Evolutionary conservation across 2,329 filamentous ascomycete species (phyloP), one percentile per base, ranked within the genome.

Genomic region (Lanzia echinophila): DNA sequence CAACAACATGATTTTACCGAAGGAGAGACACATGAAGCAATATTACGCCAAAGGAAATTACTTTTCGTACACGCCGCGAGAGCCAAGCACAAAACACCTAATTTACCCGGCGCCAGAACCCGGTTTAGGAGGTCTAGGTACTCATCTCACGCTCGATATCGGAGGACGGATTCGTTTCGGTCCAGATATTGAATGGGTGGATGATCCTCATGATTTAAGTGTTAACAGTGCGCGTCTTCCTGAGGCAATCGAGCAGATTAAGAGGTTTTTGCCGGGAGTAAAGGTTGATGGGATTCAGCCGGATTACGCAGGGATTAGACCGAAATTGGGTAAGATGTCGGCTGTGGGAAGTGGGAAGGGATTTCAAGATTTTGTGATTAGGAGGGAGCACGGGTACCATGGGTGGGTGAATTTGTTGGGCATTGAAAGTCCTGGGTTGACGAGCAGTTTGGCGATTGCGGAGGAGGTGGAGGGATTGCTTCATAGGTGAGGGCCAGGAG

Each of bases 41-140:
- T 88, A 81, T 74, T 97, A 87, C 71, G 92, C 92, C 56, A 99
- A 99, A 73, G 94, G 94, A 1, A 92, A 89, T 57, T 99, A 99
- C 74, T 97, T 95, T 73, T 87, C 86, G 31, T 97, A 96, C 73
- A 71, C 78, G 0, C 74, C 82, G 1, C 81, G 84, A 0, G 66
- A 67, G 1, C 91, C 90, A 0, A 66, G 64, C 2, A 90, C 90
- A 0, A 76, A 72, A 39, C 82, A 91, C 11, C 81, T 99, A 20
- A 77, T 99, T 48, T 99, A 97, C 67, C 94, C 94, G 0, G 90
- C 87, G 0, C 90, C 92, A 0, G 76, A 87, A 8, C 87, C 90
- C 0, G 91, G 91, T 2, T 81, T 85, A 20, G 91, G 83, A 49
- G 92, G 94, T 0, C 74, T 99, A 0, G 94, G 94, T 46, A 97